Conservation (phyloP, 495 filamentous ascomycete genomes). For the Glonium stellatum region DNA sequence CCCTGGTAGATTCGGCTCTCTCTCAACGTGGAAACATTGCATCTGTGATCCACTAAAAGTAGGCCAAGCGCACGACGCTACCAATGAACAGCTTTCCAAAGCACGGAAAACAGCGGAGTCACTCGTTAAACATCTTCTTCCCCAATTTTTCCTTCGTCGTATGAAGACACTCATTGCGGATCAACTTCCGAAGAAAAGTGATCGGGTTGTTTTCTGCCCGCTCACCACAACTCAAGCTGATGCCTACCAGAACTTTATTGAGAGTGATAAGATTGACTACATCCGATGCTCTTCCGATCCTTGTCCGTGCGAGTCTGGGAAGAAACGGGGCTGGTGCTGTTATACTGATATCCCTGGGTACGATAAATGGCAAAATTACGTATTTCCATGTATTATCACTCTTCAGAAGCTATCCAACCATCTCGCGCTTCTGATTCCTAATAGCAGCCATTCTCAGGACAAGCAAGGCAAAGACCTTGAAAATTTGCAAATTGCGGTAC, state of each 20-base stretch:
- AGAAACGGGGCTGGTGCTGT: conserved; percentile 81
- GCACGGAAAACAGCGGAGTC: conserved; percentile 78
- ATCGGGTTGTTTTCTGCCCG: conserved; percentile 91
- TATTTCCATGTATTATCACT: conserved; percentile 78
- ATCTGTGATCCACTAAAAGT: conserved; percentile 75
- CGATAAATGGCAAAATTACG: conserved; percentile 63
- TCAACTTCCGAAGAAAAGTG: conserved; percentile 92
- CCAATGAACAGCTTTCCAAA: conserved; percentile 67
- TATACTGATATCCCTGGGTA: conserved; percentile 50
- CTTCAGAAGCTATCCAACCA: conserved; percentile 90
- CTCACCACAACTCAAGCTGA: conserved; percentile 74
- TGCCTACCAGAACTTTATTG: conserved; percentile 77
- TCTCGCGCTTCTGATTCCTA: conserved; percentile 79
- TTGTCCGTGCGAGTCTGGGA: conserved; percentile 64
- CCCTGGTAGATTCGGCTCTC: conserved; percentile 75
- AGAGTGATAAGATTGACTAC: conserved; percentile 60
- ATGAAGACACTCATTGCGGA: conserved; percentile 91
- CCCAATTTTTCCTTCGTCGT: conserved; percentile 83
- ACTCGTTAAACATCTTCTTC: conserved; percentile 80
- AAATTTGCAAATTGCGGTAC: conserved; percentile 66
- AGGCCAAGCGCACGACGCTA: conserved; percentile 93
- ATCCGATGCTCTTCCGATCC: conserved; percentile 59
- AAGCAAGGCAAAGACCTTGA: conserved; percentile 76
- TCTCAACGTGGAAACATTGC: conserved; percentile 66
- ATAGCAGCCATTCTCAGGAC: conserved; percentile 57